These are phyloP conservation scores for Penicillium goetzii DNA, from an alignment of 495 filamentous ascomycete genomes.

Conservation along the genomic window DNA sequence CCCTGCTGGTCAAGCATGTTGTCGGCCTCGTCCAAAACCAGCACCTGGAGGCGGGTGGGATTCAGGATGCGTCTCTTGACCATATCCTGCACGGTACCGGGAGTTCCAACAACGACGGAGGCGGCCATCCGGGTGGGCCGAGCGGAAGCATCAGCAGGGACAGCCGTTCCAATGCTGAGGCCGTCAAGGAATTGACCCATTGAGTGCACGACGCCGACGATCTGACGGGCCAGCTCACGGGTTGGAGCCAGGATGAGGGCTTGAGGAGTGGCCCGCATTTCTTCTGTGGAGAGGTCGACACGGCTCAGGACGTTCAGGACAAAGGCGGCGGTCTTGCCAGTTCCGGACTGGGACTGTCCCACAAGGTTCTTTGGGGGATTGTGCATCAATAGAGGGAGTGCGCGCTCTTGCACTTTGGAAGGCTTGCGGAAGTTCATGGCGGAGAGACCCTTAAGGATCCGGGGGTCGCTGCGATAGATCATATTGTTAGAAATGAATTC, in stretches of 20 bases:
- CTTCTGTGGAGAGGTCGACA: conserved; percentile 67
- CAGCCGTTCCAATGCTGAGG: conserved; percentile 73
- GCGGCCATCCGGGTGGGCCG: conserved; percentile 64
- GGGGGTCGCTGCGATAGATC: conserved; percentile 40
- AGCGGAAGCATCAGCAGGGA: conserved; percentile 71
- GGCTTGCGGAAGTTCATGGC: conserved; percentile 91
- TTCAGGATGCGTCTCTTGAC: conserved; percentile 73
- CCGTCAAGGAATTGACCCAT: conserved; percentile 82
- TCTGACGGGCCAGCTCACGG: conserved; percentile 93
- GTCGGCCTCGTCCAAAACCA: conserved; percentile 92
- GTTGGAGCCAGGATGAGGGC: conserved; percentile 89
- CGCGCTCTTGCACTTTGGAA: conserved; percentile 94
- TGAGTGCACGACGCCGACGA: conserved; percentile 74
- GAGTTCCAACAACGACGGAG: conserved; percentile 88
- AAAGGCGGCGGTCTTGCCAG: conserved; percentile 97
- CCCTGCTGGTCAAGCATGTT: conserved; percentile 97
- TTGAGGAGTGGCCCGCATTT: conserved; percentile 64
- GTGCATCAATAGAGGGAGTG: conserved; percentile 81
- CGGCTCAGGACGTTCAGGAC: conserved; percentile 87
- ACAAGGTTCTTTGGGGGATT: conserved; percentile 91
- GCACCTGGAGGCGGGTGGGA: conserved; percentile 65
- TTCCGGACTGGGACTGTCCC: conserved; percentile 97
- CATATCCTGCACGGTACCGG: conserved; percentile 88
- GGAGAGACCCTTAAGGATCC: conserved; percentile 65
- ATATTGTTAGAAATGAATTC: neutral